phyloP scores from a whole-genome alignment of 1,139 yeast species.

The Yamadazyma trypodendri region DNA sequence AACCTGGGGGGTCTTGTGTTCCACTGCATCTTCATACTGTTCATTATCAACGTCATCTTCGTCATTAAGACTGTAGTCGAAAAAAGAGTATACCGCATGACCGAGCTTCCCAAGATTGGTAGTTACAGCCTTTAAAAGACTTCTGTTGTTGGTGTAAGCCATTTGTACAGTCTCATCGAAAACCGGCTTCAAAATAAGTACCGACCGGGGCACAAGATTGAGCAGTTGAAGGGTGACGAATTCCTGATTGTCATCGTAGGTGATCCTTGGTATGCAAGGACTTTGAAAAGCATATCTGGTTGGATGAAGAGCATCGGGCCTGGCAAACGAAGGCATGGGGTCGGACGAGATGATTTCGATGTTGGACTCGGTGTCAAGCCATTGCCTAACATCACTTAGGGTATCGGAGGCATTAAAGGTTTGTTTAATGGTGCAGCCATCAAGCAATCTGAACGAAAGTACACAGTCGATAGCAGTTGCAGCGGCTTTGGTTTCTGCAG shows the following conservation, averaged over 20 bases:
- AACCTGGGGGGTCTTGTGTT: constrained; percentile 16
- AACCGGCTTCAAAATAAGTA: constrained; percentile 59
- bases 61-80: constrained; percentile 39
- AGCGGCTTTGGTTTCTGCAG: too few species aligned
- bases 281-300: constrained; percentile 38
- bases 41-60: constrained; percentile 1
- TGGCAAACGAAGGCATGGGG: constrained; percentile 39
- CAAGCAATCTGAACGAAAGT: constrained; percentile 51
- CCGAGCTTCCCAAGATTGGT: constrained; percentile 20
- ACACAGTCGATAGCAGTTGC: constrained; percentile 25
- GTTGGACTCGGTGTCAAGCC: constrained; percentile 58
- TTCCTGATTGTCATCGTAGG: constrained; percentile 53
- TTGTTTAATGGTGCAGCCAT: constrained; percentile 51
- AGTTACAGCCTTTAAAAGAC: constrained; percentile 16
- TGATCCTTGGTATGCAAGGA: constrained; percentile 36
- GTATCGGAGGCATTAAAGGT: constrained; percentile 43
- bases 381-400: constrained; percentile 54
- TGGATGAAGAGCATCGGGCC: constrained; percentile 32
- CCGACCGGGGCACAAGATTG: constrained; percentile 64
- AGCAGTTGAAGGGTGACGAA: constrained; percentile 44
- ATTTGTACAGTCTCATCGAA: constrained; percentile 25
- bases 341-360: constrained; percentile 26
- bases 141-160: constrained; percentile 17
- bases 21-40: constrained; percentile 7
- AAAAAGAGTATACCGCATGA: constrained; percentile 39